These are phyloP conservation scores for Pinus albicaulis DNA, from an alignment of 75 land plant species.

Conservation along the genomic window DNA sequence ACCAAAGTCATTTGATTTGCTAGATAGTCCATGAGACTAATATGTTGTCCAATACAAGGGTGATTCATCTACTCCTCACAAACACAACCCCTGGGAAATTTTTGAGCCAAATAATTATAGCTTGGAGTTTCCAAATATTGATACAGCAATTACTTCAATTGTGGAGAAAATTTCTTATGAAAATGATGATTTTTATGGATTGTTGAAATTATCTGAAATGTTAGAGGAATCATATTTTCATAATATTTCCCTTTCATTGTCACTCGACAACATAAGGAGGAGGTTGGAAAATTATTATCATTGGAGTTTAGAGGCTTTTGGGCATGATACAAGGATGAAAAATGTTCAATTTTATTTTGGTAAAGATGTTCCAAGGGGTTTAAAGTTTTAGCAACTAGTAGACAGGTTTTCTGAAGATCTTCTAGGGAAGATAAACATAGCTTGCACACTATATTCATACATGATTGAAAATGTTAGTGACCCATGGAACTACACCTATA, in stretches of 20 bases:
- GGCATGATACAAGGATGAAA: constrained; percentile 65
- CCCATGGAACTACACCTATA: too few species aligned
- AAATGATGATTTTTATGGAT: constrained; percentile 50
- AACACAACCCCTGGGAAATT: constrained; percentile 97
- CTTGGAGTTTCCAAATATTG: constrained; percentile 72
- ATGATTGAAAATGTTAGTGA: too few species aligned
- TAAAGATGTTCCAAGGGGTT: constrained; percentile 32
- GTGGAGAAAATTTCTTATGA: constrained; percentile 31
- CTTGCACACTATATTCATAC: too few species aligned
- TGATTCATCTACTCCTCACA: constrained; percentile 36
- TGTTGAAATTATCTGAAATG: constrained; percentile 37
- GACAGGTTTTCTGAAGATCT: constrained; percentile 33
- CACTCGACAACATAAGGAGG: constrained; percentile 54
- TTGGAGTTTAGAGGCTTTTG: constrained; percentile 59
- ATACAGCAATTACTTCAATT: constrained; percentile 34
- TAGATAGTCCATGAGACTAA: constrained; percentile 92
- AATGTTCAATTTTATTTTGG: constrained; percentile 66
- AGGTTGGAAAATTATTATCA: constrained; percentile 84
- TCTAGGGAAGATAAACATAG: neutral
- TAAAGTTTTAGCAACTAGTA: constrained; percentile 45
- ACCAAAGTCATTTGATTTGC: constrained; percentile 73
- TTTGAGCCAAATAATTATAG: constrained; percentile 44
- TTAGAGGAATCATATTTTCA: constrained; percentile 45
- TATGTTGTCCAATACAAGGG: constrained; percentile 55
- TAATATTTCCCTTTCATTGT: constrained; percentile 76